Conservation (phyloP, 2,329 filamentous ascomycete species). For the Penicillium sp. region DNA sequence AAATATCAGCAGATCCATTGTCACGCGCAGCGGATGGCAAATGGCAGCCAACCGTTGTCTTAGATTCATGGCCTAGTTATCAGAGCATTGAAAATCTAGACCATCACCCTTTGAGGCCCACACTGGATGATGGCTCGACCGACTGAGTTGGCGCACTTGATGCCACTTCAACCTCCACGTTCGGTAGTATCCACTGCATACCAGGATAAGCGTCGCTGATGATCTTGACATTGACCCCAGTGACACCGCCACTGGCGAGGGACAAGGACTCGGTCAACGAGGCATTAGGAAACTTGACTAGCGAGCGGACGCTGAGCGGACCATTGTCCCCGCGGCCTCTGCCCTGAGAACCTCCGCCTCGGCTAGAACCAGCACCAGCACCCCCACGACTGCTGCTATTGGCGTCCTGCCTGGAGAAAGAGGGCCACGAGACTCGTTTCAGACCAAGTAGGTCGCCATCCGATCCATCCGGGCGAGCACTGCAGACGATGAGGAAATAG, state of each 20-base stretch:
- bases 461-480: constrained; percentile 39
- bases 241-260: constrained; percentile 11
- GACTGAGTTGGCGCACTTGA: constrained; percentile 26
- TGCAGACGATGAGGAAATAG: constrained; percentile 79
- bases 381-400: constrained; percentile 17
- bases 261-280: constrained; percentile 18
- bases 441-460: constrained; percentile 80
- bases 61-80: background rate
- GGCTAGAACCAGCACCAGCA: constrained; percentile 16
- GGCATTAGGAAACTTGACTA: constrained; percentile 34
- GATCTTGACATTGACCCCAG: constrained; percentile 68
- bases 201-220: constrained; percentile 87
- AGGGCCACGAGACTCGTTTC: constrained; percentile 79
- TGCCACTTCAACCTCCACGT: constrained; percentile 53
- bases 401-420: constrained; percentile 30
- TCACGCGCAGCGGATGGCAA: background rate
- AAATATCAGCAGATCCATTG: background rate
- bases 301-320: constrained; percentile 28
- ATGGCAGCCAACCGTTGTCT: background rate
- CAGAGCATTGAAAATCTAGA: background rate
- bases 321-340: constrained; percentile 21
- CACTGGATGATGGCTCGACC: constrained; percentile 17
- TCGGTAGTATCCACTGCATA: constrained; percentile 61
- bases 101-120: constrained; percentile 14
- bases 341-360: constrained; percentile 2